These are phyloP conservation scores for Alternaria sp. DNA, from an alignment of 2,329 filamentous ascomycete species.

Conservation along the genomic window DNA sequence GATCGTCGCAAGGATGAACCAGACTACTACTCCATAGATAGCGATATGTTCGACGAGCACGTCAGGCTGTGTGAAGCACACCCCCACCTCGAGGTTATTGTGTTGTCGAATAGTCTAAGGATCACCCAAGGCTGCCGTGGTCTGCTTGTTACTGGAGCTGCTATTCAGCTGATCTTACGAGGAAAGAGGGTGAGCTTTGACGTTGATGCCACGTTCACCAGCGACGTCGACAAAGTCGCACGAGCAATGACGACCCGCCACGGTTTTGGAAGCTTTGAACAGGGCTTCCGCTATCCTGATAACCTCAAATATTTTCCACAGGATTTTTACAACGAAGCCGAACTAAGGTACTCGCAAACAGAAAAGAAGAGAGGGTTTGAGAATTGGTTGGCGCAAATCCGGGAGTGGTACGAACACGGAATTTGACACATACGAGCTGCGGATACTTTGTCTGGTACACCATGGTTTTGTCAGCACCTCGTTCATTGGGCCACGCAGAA, in stretches of 20 bases:
- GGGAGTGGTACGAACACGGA: background rate
- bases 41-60: background rate
- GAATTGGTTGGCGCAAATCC: background rate
- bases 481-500: too few relatives aligned
- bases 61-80: background rate
- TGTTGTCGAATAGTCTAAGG: background rate
- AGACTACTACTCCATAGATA: background rate
- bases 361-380: background rate
- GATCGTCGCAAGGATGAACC: background rate
- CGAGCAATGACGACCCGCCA: too few relatives aligned
- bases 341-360: background rate
- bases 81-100: background rate
- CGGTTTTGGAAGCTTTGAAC: too few relatives aligned
- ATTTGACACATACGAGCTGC: background rate
- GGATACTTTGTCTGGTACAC: too few relatives aligned
- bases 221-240: background rate
- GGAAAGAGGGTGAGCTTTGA: background rate
- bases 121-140: background rate
- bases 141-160: background rate
- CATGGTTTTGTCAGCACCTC: background rate
- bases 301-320: background rate
- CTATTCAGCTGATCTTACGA: background rate
- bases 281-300: background rate
- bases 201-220: background rate
- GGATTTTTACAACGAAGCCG: background rate